Evolutionary conservation across 2,329 filamentous ascomycete species (phyloP).

Genomic region (Talaromyces sp.): DNA sequence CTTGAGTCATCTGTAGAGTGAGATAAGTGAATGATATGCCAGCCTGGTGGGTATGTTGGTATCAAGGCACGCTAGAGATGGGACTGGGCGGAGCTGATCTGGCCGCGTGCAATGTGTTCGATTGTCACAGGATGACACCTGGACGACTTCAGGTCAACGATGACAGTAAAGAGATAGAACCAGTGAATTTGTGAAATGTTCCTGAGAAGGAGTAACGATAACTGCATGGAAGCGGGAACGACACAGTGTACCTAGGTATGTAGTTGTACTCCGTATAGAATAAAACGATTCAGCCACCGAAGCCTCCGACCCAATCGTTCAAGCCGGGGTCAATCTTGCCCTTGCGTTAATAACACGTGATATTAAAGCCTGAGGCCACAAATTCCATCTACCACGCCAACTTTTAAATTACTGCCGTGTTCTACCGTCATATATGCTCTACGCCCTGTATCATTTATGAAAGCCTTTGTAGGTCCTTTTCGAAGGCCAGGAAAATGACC

Average conservation of each 20-base stretch:
- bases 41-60: not conserved
- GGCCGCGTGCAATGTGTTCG: conserved; percentile 1
- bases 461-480: not conserved
- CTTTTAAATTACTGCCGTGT: not conserved
- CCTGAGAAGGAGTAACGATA: not conserved
- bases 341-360: not conserved
- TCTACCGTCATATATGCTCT: not conserved
- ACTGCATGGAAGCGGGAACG: not conserved
- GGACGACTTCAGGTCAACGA: not conserved
- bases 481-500: not conserved
- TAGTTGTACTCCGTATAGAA: not conserved
- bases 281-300: not conserved
- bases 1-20: conserved; percentile 4
- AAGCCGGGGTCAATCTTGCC: not conserved
- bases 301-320: conserved; percentile 2
- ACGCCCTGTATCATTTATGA: not conserved
- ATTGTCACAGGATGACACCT: not conserved
- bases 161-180: not conserved
- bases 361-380: not conserved
- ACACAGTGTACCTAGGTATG: not conserved
- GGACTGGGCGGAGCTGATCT: conserved; percentile 7
- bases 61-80: conserved; percentile 6
- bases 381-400: no score
- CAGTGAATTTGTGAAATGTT: not conserved
- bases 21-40: conserved; percentile 6